Evolutionary conservation across 1,139 yeast species (phyloP).

Genomic region (Debaryomycetaceae sp.): DNA sequence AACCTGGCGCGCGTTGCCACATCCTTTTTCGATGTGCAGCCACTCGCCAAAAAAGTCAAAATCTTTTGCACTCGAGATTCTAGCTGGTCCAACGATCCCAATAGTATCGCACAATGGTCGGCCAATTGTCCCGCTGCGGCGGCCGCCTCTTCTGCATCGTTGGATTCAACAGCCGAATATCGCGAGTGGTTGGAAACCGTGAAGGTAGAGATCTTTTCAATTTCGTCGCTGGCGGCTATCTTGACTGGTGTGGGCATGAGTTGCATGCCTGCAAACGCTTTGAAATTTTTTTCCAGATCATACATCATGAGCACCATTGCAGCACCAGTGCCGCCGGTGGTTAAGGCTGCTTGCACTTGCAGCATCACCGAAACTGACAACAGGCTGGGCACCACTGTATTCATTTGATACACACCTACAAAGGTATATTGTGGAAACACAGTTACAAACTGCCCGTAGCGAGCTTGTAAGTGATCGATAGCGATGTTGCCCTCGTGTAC

Average conservation of each 20-base stretch:
- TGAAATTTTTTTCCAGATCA: constrained; percentile 9
- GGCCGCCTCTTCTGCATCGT: constrained; percentile 8
- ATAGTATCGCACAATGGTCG: constrained; percentile 9
- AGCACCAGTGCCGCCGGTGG: not conserved
- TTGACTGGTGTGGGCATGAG: not conserved
- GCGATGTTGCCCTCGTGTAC: constrained; percentile 1
- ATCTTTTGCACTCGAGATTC: constrained; percentile 17
- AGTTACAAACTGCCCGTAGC: constrained; percentile 24
- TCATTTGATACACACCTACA: constrained; percentile 27
- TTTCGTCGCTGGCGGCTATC: constrained; percentile 13
- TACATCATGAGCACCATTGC: constrained; percentile 1
- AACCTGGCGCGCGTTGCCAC: constrained; percentile 14
- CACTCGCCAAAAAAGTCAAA: constrained; percentile 15
- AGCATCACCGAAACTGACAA: constrained; percentile 10
- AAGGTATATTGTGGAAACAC: constrained; percentile 24
- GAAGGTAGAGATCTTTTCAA: constrained; percentile 23
- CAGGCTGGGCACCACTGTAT: constrained; percentile 9
- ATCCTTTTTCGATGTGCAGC: constrained; percentile 10
- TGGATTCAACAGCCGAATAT: constrained; percentile 13
- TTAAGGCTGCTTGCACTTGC: constrained; percentile 6
- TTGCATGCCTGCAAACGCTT: constrained; percentile 1
- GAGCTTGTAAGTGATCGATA: constrained; percentile 19
- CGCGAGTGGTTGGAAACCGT: constrained; percentile 24
- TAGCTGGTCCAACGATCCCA: constrained; percentile 19
- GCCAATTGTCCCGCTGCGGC: not conserved